Base-by-base conservation (phyloP, 2,329 filamentous ascomycete genomes). In the Stenocarpella maydis region DNA sequence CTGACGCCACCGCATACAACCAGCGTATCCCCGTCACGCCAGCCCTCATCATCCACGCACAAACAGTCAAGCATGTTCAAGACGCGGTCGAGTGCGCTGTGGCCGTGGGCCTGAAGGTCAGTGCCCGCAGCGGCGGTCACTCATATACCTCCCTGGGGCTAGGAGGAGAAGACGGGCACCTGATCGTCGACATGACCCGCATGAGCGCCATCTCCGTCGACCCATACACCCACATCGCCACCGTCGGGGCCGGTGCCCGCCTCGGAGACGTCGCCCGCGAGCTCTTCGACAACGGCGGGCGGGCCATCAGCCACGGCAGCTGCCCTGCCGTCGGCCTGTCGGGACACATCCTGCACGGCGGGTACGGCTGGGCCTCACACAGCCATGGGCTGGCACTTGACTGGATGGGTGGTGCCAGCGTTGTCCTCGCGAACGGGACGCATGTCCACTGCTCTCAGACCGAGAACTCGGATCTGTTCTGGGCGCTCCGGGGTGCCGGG, bases 101-200 rank as follows among this genome's bases (percentile, higher is more conserved):
- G 8, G 71, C 80, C 69, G 74, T 77, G n/a, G 77, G 77, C 8
- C 72, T 84, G 68, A 84, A 83, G 74, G 82, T 85, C 17, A 84
- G 82, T 63, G 81, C 84, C 37, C 83, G 83, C 71, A 81, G 82
- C 65, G 85, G 85, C 37, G 85, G 85, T 4, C 85, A 87, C 74
- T 84, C 82, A 3, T 87, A 87, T 71, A 84, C 81, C 0, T 83
- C 82, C 0, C 83, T 82, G 70, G 83, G 83, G 4, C 80, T 84
- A 0, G 84, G 84, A 37, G 84, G 84, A 9, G 80, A 84, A 73
- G 78, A 86, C 68, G 84, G 84, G 4, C 80, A 81, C 50, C 76
- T 86, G 72, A 79, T 84, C 9, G 80, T 87, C 37, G 82, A 84
- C 73, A 77, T 87, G 63, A 77, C 83, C 71, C 75, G 79, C 21